Conservation (phyloP, 192 early-diverging fungal species). For the Backusella macrospora region DNA sequence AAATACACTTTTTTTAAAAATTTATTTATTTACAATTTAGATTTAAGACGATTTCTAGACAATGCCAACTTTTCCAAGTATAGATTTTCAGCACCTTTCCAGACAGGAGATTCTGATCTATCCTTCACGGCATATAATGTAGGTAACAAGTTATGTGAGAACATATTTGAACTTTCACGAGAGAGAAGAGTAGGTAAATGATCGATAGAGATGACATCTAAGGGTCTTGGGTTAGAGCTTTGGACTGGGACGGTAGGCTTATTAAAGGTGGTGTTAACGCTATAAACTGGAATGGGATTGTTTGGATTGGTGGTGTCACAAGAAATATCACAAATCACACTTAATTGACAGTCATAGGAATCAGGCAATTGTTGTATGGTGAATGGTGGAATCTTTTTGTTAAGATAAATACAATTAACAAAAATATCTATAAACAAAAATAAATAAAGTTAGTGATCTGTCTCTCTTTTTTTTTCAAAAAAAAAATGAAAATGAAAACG, state of each 20-base stretch:
- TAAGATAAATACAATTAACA: conserved; percentile 98
- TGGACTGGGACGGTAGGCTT: conserved; percentile 79
- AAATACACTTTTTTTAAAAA: too few relatives aligned
- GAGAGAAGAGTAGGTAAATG: conserved; percentile 95
- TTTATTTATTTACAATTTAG: conserved; percentile 15
- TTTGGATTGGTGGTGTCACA: conserved; percentile 97
- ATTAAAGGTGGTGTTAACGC: conserved; percentile 90
- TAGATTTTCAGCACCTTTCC: conserved; percentile 83
- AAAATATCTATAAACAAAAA: conserved; percentile 72
- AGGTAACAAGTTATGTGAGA: conserved; percentile 82
- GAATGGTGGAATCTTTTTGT: conserved; percentile 90
- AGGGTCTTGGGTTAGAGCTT: conserved; percentile 59
- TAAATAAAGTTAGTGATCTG: too few relatives aligned
- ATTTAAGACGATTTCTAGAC: conserved; percentile 11
- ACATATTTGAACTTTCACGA: conserved; percentile 87
- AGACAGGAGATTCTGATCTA: conserved; percentile 65
- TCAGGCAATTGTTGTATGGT: conserved; percentile 80
- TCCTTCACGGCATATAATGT: conserved; percentile 71
- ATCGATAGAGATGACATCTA: conserved; percentile 94
- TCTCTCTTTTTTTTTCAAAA: too few relatives aligned
- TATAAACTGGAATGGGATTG: conserved; percentile 96
- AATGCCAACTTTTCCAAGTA: conserved; percentile 76
- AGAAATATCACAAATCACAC: conserved; percentile 89
- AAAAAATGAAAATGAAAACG: too few relatives aligned
- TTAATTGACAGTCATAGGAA: conserved; percentile 60